These are phyloP conservation scores for Mucor ambiguus DNA, from an alignment of 371 early-diverging fungal genomes.

Conservation along the genomic window DNA sequence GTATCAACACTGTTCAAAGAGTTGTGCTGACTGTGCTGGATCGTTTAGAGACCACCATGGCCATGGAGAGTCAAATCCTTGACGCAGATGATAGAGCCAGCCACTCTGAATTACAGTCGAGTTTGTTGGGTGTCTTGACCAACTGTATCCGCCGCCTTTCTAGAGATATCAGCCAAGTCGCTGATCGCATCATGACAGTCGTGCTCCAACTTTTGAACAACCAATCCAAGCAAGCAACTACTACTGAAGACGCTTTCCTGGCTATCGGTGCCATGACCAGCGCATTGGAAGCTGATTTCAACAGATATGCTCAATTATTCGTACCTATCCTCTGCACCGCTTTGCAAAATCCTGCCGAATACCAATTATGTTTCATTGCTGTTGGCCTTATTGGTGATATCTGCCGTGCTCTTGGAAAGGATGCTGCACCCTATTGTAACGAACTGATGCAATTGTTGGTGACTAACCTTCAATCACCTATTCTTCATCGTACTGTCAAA, in stretches of 20 bases:
- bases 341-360: constrained; percentile 87
- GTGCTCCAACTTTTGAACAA: constrained; percentile 69
- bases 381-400: constrained; percentile 96
- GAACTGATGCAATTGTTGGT: constrained; percentile 86
- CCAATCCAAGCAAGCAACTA: constrained; percentile 78
- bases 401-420: constrained; percentile 82
- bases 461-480: constrained; percentile 70
- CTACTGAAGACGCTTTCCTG: constrained; percentile 93
- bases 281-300: constrained; percentile 82
- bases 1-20: constrained; percentile 69
- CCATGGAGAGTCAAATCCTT: constrained; percentile 72
- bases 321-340: constrained; percentile 80
- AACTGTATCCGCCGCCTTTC: constrained; percentile 78
- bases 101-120: constrained; percentile 86
- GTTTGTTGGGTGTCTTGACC: constrained; percentile 87
- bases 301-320: constrained; percentile 85
- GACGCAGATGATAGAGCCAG: constrained; percentile 78
- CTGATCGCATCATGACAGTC: constrained; percentile 90
- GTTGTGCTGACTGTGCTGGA: constrained; percentile 76
- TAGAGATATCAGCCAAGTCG: constrained; percentile 64
- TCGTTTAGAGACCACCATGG: constrained; percentile 73
- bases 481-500: constrained; percentile 85
- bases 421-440: constrained; percentile 75
- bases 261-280: constrained; percentile 84
- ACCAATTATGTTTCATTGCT: constrained; percentile 87